A percentile compares a stretch with the other conserved stretches of the same genome.
phyloP scores from a whole-genome alignment of 2,329 filamentous ascomycete genomes.

The Cucurbitaria berberidis region DNA sequence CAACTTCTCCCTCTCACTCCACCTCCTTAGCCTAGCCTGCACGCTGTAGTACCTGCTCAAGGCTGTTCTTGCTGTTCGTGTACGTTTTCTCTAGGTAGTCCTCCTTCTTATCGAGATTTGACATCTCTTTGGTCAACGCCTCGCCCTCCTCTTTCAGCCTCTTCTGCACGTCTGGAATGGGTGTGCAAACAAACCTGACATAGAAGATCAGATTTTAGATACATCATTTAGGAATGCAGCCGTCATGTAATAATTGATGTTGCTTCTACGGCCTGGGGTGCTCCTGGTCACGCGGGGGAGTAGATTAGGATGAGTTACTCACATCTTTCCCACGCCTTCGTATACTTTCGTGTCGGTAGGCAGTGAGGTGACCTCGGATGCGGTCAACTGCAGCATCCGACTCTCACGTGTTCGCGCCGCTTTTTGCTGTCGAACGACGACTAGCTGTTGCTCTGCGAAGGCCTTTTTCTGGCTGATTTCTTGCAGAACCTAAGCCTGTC shows the following conservation, averaged over 20 bases:
- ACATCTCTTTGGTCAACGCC: constrained; percentile 77
- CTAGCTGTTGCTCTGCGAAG: constrained; percentile 89
- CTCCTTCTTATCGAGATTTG: constrained; percentile 83
- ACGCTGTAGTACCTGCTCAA: constrained; percentile 81
- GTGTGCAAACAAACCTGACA: constrained; percentile 84
- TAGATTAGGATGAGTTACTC: constrained; percentile 7
- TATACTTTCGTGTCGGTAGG: constrained; percentile 81
- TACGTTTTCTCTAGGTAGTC: constrained; percentile 94
- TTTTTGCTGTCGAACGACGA: constrained; percentile 83
- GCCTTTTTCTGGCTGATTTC: constrained; percentile 93
- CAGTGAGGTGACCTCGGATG: constrained; percentile 79
- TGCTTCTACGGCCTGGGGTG: background rate
- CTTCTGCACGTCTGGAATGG: constrained; percentile 73
- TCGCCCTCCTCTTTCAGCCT: constrained; percentile 78
- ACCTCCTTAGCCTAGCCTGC: constrained; percentile 15
- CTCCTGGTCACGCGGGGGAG: background rate
- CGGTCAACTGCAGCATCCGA: constrained; percentile 85
- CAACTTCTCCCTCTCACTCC: background rate
- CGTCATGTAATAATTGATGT: background rate
- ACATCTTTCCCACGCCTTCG: constrained; percentile 98
- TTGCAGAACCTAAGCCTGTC: constrained; percentile 71
- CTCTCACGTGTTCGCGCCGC: constrained; percentile 84
- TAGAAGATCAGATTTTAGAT: background rate
- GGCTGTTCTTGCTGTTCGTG: constrained; percentile 90
- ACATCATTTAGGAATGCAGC: background rate